A percentile compares a stretch with the other conserved stretches of the same genome.
Conservation (phyloP, 2,329 filamentous ascomycete species). For the Claviceps fusiformis region DNA sequence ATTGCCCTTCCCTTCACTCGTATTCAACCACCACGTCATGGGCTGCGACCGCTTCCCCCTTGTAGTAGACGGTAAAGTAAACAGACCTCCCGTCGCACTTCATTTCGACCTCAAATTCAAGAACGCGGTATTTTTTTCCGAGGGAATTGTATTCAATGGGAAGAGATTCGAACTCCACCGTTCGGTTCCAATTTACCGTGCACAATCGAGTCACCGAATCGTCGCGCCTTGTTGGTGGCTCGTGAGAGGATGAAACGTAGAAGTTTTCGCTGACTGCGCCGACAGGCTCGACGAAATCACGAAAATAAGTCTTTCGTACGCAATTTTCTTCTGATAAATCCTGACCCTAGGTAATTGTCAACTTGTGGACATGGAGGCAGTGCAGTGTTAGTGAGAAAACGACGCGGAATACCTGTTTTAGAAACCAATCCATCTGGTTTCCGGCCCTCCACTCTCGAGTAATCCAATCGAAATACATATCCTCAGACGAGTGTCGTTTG, state of each 20-base stretch:
- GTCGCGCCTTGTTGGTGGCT: neutral
- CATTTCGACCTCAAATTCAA: neutral
- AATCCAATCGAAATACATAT: constrained; percentile 7
- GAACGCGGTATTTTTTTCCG: neutral
- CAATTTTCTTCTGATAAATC: neutral
- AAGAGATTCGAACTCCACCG: neutral
- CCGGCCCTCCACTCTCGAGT: neutral
- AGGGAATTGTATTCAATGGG: neutral
- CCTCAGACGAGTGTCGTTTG: neutral
- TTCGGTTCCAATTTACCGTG: neutral
- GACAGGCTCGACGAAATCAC: neutral
- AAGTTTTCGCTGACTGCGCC: neutral
- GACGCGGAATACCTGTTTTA: constrained; percentile 1
- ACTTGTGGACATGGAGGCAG: neutral
- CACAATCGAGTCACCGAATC: neutral
- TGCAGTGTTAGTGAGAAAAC: neutral
- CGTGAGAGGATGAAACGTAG: neutral
- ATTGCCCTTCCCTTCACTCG: neutral
- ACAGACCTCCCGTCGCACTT: constrained; percentile 1
- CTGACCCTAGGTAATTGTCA: neutral
- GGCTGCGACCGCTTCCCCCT: neutral
- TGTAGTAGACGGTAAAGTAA: constrained; percentile 1
- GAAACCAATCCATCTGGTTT: constrained; percentile 18
- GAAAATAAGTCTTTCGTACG: neutral
- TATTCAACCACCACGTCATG: constrained; percentile 1